Evolutionary conservation across 768 basidiomycete species (phyloP).

Genomic region (Mycena belliarum): DNA sequence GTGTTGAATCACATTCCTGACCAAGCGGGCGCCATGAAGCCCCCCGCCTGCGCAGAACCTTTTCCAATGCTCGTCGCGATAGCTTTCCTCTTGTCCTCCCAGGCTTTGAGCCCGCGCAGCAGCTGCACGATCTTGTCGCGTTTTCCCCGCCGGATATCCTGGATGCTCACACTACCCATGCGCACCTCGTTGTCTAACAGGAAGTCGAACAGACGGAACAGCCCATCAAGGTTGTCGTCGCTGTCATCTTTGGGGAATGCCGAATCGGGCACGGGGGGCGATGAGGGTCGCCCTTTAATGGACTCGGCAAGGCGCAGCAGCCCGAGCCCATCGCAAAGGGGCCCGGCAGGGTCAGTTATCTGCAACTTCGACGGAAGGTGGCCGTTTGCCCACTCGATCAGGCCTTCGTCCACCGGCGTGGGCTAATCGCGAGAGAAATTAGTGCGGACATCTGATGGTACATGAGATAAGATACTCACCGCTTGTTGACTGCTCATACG

Average conservation of each 20-base stretch:
- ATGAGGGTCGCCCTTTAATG: constrained; percentile 63
- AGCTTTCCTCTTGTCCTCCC: constrained; percentile 75
- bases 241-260: constrained; percentile 68
- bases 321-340: constrained; percentile 68
- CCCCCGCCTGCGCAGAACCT: constrained; percentile 36
- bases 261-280: constrained; percentile 75
- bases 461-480: constrained; percentile 11
- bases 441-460: neutral
- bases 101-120: constrained; percentile 69
- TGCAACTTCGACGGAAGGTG: constrained; percentile 69
- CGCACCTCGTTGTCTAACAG: constrained; percentile 89
- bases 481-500: constrained; percentile 21
- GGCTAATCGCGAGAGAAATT: constrained; percentile 18
- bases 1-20: neutral
- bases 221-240: constrained; percentile 83
- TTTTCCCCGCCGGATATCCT: constrained; percentile 85
- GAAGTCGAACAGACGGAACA: constrained; percentile 91
- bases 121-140: constrained; percentile 81
- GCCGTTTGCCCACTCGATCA: constrained; percentile 89
- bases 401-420: constrained; percentile 43
- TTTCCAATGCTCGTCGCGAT: constrained; percentile 55
- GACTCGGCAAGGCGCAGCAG: constrained; percentile 86
- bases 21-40: constrained; percentile 34
- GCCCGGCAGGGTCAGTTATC: constrained; percentile 46
- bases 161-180: constrained; percentile 91